phyloP scores from a whole-genome alignment of 176 grass and related monocot genomes.

The Urochloa ruziziensis region DNA sequence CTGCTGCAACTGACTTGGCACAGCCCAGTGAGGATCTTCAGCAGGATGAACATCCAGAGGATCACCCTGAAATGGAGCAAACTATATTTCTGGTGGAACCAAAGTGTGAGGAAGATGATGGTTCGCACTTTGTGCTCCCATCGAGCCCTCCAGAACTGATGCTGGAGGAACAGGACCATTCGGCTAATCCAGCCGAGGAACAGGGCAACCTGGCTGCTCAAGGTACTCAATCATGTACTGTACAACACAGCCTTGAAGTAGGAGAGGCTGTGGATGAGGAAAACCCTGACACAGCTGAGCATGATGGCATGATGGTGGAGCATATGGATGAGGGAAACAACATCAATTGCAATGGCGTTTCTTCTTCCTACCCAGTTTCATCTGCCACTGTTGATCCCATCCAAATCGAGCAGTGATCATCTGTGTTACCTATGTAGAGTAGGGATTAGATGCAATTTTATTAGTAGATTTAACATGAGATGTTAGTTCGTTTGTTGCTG shows the following conservation, averaged over 20 bases:
- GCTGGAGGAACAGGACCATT: neutral
- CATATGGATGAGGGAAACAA: neutral
- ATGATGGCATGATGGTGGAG: neutral
- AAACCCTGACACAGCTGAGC: slow-evolving; percentile 9
- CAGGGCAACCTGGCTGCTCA: neutral
- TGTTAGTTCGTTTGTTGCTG: neutral
- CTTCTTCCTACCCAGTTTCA: neutral
- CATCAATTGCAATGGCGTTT: neutral
- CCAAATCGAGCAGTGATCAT: slow-evolving; percentile 4
- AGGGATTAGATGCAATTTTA: slow-evolving; percentile 9
- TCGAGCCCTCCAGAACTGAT: neutral
- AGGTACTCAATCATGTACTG: neutral
- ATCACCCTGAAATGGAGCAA: slow-evolving; percentile 19
- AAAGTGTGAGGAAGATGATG: slow-evolving; percentile 16
- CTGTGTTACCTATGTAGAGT: slow-evolving; percentile 3
- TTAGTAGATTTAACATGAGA: neutral
- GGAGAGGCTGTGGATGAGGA: slow-evolving; percentile 21
- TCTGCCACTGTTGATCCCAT: neutral
- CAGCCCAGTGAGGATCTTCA: slow-evolving; percentile 15
- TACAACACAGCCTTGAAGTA: neutral
- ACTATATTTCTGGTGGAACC: slow-evolving; percentile 26
- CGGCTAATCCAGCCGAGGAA: neutral
- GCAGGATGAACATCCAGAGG: slow-evolving; percentile 33
- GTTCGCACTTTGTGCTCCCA: neutral
- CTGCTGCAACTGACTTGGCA: neutral